These are phyloP conservation scores for Laguncularia racemosa DNA, from an alignment of 345 rosid species.

Conservation along the genomic window DNA sequence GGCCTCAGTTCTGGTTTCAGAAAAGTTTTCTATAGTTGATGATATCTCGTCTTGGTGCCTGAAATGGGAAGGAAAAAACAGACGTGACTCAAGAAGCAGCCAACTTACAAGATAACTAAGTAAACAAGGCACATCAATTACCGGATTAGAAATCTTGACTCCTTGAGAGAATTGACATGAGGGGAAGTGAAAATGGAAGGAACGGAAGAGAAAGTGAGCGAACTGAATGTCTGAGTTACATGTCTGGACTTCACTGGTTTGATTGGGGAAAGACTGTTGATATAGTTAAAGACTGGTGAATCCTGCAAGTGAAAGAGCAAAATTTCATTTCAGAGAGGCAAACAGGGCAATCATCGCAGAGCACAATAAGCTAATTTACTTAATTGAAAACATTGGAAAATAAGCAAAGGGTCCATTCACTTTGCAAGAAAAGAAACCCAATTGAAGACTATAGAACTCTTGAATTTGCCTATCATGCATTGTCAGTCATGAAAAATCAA, in stretches of 20 bases:
- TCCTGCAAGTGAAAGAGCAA: conserved; percentile 41
- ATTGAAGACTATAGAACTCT: too few relatives aligned
- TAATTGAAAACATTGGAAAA: too few relatives aligned
- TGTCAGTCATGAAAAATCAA: too few relatives aligned
- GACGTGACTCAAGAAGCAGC: neutral
- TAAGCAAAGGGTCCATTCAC: too few relatives aligned
- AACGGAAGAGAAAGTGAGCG: conserved; percentile 62
- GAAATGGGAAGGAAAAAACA: conserved; percentile 9
- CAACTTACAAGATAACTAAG: neutral
- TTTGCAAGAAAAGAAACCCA: too few relatives aligned
- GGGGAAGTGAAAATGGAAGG: conserved; percentile 93
- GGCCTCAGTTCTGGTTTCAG: conserved; percentile 23
- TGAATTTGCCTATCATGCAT: too few relatives aligned
- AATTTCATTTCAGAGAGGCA: neutral
- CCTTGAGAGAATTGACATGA: conserved; percentile 67
- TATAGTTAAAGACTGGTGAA: conserved; percentile 84
- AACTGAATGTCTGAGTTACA: conserved; percentile 56
- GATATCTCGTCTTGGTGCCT: conserved; percentile 45
- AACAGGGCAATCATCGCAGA: neutral
- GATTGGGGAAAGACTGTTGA: conserved; percentile 91
- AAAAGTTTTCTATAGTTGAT: conserved; percentile 27
- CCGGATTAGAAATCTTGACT: conserved; percentile 75
- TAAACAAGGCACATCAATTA: conserved; percentile 15
- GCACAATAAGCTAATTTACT: too few relatives aligned
- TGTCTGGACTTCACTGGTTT: conserved; percentile 62